These are phyloP conservation scores for Saraca asoca DNA, from an alignment of 331 rosid genomes.

Conservation along the genomic window DNA sequence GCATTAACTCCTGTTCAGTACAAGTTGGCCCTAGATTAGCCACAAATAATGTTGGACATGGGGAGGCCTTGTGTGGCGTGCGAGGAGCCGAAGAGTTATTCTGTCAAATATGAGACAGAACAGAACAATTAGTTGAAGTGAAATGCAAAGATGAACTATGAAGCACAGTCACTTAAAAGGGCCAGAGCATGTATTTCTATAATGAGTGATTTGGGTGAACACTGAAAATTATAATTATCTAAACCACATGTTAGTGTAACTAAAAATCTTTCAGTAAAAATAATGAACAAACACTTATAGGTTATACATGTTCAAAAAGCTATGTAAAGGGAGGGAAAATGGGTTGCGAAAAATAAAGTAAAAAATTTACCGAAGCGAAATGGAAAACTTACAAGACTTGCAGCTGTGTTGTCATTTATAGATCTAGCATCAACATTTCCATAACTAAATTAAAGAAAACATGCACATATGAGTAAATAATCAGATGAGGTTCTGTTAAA, in stretches of 20 bases:
- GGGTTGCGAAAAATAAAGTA: neutral
- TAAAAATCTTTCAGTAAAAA: too few species aligned
- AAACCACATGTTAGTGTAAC: too few species aligned
- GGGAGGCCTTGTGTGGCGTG: constrained; percentile 50
- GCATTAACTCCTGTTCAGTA: constrained; percentile 78
- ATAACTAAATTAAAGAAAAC: constrained; percentile 42
- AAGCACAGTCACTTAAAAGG: neutral
- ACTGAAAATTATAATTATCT: too few species aligned
- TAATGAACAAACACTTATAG: too few species aligned
- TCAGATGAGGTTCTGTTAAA: constrained; percentile 31
- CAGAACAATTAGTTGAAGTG: constrained; percentile 1
- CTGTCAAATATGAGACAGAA: constrained; percentile 40
- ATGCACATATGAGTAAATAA: constrained; percentile 27
- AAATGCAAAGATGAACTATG: constrained; percentile 15
- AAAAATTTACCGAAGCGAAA: neutral
- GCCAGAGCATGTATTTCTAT: neutral
- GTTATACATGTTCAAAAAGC: neutral
- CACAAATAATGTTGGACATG: constrained; percentile 89
- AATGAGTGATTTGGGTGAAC: too few species aligned
- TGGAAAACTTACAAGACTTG: constrained; percentile 56
- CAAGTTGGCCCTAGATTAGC: constrained; percentile 92
- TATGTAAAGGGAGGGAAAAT: neutral
- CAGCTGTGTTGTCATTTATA: constrained; percentile 43
- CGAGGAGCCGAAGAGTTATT: constrained; percentile 45
- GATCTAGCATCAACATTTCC: constrained; percentile 55